These are phyloP conservation scores for Corylus americana DNA, from an alignment of 306 rosid species.

Conservation along the genomic window DNA sequence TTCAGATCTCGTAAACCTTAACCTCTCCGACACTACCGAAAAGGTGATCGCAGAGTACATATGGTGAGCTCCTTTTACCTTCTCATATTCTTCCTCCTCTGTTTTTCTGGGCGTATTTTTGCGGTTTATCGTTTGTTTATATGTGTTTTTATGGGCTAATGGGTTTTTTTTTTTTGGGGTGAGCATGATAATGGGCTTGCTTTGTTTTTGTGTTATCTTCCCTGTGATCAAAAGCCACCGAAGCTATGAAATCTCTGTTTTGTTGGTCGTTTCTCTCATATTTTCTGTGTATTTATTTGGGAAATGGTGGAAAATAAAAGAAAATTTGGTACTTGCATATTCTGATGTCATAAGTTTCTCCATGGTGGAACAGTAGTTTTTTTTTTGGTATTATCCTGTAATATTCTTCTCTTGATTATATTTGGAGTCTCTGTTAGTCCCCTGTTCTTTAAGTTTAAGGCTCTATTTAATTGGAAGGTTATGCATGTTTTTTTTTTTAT, in stretches of 20 bases:
- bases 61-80: constrained; percentile 40
- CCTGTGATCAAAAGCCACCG: not conserved
- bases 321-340: not conserved
- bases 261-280: not conserved
- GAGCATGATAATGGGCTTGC: constrained; percentile 5
- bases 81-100: not conserved
- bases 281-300: not conserved
- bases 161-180: not conserved
- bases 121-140: not conserved
- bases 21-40: constrained; percentile 51
- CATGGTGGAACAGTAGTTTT: not conserved
- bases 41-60: constrained; percentile 70
- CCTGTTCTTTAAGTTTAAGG: not conserved
- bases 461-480: not conserved
- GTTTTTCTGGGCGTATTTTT: not conserved
- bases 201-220: constrained; percentile 12
- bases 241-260: not conserved
- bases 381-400: not conserved
- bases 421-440: not conserved
- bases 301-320: not conserved
- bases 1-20: constrained; percentile 61
- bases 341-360: not conserved
- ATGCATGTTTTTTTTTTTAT: not conserved
- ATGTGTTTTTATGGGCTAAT: constrained; percentile 11
- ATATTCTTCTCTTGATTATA: not conserved